Evolutionary conservation across 208 protist species (phyloP), one percentile per base, ranked within the genome.

Genomic region (Leishmania gerbilli): DNA sequence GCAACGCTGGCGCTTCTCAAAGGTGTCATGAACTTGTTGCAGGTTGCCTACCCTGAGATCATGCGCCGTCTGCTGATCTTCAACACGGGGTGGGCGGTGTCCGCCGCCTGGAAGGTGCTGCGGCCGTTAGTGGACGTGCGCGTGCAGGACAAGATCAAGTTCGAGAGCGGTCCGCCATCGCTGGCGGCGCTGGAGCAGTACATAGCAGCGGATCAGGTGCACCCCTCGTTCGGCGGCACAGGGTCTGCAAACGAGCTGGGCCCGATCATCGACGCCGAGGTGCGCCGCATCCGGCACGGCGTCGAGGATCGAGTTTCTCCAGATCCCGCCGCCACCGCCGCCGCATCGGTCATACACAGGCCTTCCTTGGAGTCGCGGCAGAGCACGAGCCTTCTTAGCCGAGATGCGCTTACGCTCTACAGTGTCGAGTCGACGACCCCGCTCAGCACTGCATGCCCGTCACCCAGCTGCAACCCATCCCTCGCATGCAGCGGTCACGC

Each of bases 41-140:
- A 97, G 86, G 79, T 93, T 47, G 91, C 90, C 77, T 97, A 95
- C 89, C 94, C 94, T 5, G 94, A 97, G 82, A 87, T 96, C 47
- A 90, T 96, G 83, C 82, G 88, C 15, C 90, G 87, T 21, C 81
- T 97, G 40, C 62, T 96, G 72, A 84, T 97, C 42, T 96, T 90
- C 86, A 96, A 96, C 83, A 91, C 88, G 3, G 92, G 94, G 42
- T 95, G 91, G 92, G 89, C 89, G 2, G 90, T 96, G 15, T 88
- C 85, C n/a, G 88, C 84, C 5, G 91, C 85, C 34, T 97, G 92
- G 92, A 97, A 97, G 82, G 79, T 95, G 47, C 67, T 97, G 53
- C 79, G 83, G 40, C 89, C 91, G 24, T 87, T 97, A 45, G 84
- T 97, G 27, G 90, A 96, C 69, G 60, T 68, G 31, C 90, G 90